Evolutionary conservation across 768 basidiomycete genomes (phyloP).

Genomic region (Auricularia heimuer): DNA sequence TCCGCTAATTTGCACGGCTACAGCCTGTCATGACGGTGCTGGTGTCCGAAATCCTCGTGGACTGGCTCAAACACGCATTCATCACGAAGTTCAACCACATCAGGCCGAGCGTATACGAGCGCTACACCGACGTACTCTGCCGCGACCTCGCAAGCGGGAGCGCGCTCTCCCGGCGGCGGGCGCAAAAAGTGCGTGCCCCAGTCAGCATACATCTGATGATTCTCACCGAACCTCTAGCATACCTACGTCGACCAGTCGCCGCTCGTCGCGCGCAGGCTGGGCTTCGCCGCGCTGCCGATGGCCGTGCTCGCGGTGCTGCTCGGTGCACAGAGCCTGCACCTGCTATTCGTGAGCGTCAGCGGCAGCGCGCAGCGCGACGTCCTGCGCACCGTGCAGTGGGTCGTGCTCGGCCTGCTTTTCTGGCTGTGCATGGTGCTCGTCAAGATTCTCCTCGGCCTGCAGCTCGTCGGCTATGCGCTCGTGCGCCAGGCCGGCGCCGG

Average conservation of each 20-base stretch:
- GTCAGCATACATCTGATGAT: background rate
- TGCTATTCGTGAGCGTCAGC: conserved; percentile 40
- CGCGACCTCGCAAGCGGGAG: conserved; percentile 81
- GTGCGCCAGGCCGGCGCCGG: conserved; percentile 69
- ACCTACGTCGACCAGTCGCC: conserved; percentile 94
- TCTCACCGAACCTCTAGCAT: conserved; percentile 36
- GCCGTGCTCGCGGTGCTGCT: conserved; percentile 75
- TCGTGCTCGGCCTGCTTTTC: conserved; percentile 49
- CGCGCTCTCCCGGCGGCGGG: conserved; percentile 53
- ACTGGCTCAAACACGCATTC: conserved; percentile 99
- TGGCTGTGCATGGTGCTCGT: conserved; percentile 86
- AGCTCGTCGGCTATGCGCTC: conserved; percentile 76
- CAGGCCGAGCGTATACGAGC: conserved; percentile 86
- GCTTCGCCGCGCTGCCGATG: conserved; percentile 87
- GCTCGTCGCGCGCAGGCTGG: conserved; percentile 83
- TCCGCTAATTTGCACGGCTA: conserved; percentile 1
- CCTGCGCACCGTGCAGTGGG: conserved; percentile 53
- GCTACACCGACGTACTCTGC: conserved; percentile 92
- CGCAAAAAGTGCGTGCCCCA: conserved; percentile 49
- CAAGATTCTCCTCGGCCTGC: conserved; percentile 88
- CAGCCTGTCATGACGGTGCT: conserved; percentile 91
- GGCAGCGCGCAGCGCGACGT: conserved; percentile 1
- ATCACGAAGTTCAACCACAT: conserved; percentile 99
- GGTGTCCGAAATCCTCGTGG: conserved; percentile 85
- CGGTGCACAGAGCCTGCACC: conserved; percentile 56